Evolutionary conservation across 108 stramenopile genomes (phyloP), one percentile per base, ranked within the genome.

Genomic region (Conticribra weissflogii): DNA sequence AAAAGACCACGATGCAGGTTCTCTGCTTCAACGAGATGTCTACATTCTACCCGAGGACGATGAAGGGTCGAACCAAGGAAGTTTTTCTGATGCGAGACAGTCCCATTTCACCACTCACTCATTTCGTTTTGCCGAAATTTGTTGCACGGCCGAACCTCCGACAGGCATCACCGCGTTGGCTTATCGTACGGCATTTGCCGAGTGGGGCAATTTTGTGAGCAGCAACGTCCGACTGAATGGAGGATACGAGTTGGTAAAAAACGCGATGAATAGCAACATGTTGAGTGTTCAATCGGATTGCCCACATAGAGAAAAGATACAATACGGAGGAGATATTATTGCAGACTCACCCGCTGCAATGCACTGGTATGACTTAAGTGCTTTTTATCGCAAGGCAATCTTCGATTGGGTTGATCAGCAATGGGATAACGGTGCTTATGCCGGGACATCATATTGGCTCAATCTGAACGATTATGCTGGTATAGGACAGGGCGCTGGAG

Each of bases 251-350:
- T 49, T 79, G 30, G 60, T 72, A 2, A 68, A 61, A 21, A 79
- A 79, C 65, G 78, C 78, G 33, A 46, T 79, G 48, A 72, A 72
- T 49, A 63, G 63, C 32, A 86, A 86, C 54, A 65, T 83, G 68
- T 41, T 86, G 45, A 63, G 85, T 22, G 71, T 86, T 30, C 85
- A 86, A 55, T 68, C 66, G 17, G 85, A 86, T 48, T 86, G 85
- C 60, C 85, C 85, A 27, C 85, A 86, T 55, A 65, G 85, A 57
- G 85, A 86, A 72, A 81, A 83, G 27, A 78, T 83, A 52, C 75
- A 76, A 44, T 86, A 86, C 54, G 76, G 79, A 27, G 85, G 82
- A 3, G 85, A 83, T 41, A 72, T 76, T 1, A 41, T 83, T 52
- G 82, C 80, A 4, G 69, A 76, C 46, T 76, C 75, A 23, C 75